Conservation (phyloP, 768 basidiomycete genomes). For the Trametes cingulata region DNA sequence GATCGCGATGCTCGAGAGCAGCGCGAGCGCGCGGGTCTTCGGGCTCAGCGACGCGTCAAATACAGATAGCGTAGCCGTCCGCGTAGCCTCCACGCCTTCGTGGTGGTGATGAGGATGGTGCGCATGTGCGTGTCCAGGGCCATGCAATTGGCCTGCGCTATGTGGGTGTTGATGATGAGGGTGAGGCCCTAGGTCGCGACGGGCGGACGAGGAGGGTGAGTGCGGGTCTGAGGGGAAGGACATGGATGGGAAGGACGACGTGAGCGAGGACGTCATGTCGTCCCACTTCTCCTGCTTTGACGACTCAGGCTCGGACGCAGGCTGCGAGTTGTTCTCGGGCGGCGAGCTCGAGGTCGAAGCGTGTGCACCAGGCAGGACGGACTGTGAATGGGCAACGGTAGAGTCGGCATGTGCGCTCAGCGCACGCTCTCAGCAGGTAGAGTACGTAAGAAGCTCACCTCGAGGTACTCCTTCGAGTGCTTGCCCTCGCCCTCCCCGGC, state of each 20-base stretch:
- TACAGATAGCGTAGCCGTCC: conserved; percentile 58
- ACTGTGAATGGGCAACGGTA: neutral
- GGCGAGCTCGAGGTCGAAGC: conserved; percentile 11
- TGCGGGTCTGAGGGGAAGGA: conserved; percentile 67
- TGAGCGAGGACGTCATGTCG: conserved; percentile 48
- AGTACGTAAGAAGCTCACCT: conserved; percentile 31
- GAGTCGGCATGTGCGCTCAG: neutral
- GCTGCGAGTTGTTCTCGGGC: conserved; percentile 17
- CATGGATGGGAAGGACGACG: conserved; percentile 76
- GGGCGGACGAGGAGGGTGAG: conserved; percentile 45
- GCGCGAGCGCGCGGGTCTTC: conserved; percentile 66
- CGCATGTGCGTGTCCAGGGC: conserved; percentile 23
- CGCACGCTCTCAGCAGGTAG: neutral
- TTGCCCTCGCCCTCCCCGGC: conserved; percentile 36
- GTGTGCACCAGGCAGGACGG: conserved; percentile 17
- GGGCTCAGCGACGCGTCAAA: conserved; percentile 68
- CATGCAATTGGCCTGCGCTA: conserved; percentile 24
- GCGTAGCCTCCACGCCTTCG: neutral
- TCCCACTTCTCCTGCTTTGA: conserved; percentile 64
- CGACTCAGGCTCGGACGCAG: conserved; percentile 31
- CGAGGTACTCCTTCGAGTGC: conserved; percentile 26
- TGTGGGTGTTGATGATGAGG: conserved; percentile 20
- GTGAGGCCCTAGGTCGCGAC: conserved; percentile 22
- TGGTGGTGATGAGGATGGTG: conserved; percentile 14
- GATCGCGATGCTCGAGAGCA: conserved; percentile 76